Base-by-base conservation (phyloP, 768 basidiomycete species). In the Lyophyllum atratum region DNA sequence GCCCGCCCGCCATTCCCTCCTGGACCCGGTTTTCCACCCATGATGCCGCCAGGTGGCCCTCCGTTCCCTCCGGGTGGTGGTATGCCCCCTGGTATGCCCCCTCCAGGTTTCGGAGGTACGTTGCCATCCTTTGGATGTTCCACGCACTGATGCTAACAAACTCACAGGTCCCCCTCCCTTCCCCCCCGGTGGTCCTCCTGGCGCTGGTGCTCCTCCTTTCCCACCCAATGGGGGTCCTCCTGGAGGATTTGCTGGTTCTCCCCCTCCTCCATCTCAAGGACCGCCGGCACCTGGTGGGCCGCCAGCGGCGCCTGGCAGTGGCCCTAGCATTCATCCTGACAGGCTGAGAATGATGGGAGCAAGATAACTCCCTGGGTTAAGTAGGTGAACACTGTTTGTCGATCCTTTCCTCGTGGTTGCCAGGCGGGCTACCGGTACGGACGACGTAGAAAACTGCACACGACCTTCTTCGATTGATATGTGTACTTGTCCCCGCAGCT, bases 301-400 rank as follows among this genome's bases (percentile, higher is more conserved):
- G 4, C 68, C 71, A 10, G 54, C 66, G 10, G 54, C 70, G n/a
- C 64, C 70, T 45, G 70, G 74, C 28, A 69, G 69, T 19, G 80
- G 81, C 19, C 85, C 87, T 42, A 84, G 79, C n/a, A 92, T 93
- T 61, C 92, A 93, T 69, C 92, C 92, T 10, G 92, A 93, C 72
- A 82, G 92, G 56, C 64, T 90, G 70, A 80, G 90, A 56, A 92
- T 93, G 91, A 85, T 93, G 86, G 80, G 71, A 51, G 70, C 68
- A 49, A 67, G 70, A 58, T 67, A 44, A 50, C 12, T 14, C 53
- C 26, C 31, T 40, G 50, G 15, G 26, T 45, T 31, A 52, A 45
- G 45, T 49, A 60, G 59, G 55, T 49, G 39, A 9, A 51, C 45
- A 25, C 15, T 31, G 24, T 40, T 39, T 33, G 39, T 43, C 45